Base-by-base conservation (phyloP, 352 stramenopile genomes). In the Globisporangium mamillatum region DNA sequence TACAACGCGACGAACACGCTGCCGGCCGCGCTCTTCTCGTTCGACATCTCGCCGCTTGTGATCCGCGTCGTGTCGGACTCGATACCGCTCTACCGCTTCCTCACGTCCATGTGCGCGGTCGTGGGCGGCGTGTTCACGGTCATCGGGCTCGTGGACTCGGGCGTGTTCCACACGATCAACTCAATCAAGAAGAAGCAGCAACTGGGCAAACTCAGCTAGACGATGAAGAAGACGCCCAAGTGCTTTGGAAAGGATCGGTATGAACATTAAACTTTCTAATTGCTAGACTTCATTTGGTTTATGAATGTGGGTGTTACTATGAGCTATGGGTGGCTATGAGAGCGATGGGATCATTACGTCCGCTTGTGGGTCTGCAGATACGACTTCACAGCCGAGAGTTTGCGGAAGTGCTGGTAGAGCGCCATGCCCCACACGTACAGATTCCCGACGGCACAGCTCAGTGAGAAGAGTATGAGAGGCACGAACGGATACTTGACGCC, bases 111-210 rank as follows among this genome's bases (percentile, higher is more conserved):
- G 22, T 96, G 87, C 41, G 88, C 88, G 50, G 88, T 96, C 54
- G 83, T 96, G 50, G 88, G 88, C 22, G 88, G 88, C 55, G 86
- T 93, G 1, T 93, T 91, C 66, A 96, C 88, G 14, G 81, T 96
- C 70, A 85, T 96, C 61, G 81, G 86, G n/a, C 80, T 96, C 53
- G 73, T 94, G 53, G 84, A 94, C 74, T 89, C 85, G 6, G 86
- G 85, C 20, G 76, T 93, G 24, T 95, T 93, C 76, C 78, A 92
- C 66, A 69, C 84, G 20, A 78, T 94, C 62, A 93, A 93, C 72
- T 92, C 86, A 50, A 88, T 95, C 73, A 88, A 90, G 78, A 92
- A 88, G 71, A 95, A 94, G 74, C 77, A 90, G 72, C 76, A 90
- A 67, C 76, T 95, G 44, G 88, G 88, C 67, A 95, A 95, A 69